Evolutionary conservation across 495 filamentous ascomycete species (phyloP).

Genomic region (Delitschia confertaspora): DNA sequence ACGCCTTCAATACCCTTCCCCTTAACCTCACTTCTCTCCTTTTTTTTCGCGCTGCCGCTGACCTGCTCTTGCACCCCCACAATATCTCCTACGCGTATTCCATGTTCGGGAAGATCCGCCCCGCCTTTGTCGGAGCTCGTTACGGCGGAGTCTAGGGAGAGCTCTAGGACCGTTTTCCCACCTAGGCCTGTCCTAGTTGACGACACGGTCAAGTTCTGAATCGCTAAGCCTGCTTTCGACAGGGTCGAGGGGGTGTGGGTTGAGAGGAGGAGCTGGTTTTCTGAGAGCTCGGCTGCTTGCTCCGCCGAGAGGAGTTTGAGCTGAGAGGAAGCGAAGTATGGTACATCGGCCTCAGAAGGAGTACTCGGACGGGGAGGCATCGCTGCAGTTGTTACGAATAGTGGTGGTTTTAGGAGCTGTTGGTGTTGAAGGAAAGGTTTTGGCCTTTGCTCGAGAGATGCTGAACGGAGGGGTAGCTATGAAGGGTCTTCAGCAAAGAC

Average conservation of each 20-base stretch:
- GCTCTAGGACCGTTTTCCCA: constrained; percentile 76
- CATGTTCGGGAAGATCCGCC: constrained; percentile 63
- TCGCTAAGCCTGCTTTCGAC: constrained; percentile 75
- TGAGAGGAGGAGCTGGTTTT: constrained; percentile 61
- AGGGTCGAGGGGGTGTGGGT: constrained; percentile 62
- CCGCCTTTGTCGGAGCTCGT: constrained; percentile 25
- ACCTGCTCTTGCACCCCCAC: constrained; percentile 72
- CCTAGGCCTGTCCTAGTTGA: constrained; percentile 86
- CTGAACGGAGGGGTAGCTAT: no score
- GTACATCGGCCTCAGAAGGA: no score
- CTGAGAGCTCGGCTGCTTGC: constrained; percentile 66
- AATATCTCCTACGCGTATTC: constrained; percentile 78
- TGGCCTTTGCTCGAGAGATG: no score
- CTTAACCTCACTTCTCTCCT: constrained; percentile 56
- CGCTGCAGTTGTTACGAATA: no score
- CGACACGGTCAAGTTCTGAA: constrained; percentile 67
- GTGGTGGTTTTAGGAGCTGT: constrained; percentile 3
- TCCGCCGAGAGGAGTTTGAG: constrained; percentile 69
- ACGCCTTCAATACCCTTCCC: constrained; percentile 67
- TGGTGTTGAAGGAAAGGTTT: no score
- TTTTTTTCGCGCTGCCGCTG: constrained; percentile 59
- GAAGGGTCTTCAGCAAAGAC: no score
- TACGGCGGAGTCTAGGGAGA: constrained; percentile 59
- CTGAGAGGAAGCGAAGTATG: constrained; percentile 69
- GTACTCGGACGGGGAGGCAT: no score